phyloP scores from a whole-genome alignment of 202 grass and related monocot genomes.

The Saccharum hybrid region DNA sequence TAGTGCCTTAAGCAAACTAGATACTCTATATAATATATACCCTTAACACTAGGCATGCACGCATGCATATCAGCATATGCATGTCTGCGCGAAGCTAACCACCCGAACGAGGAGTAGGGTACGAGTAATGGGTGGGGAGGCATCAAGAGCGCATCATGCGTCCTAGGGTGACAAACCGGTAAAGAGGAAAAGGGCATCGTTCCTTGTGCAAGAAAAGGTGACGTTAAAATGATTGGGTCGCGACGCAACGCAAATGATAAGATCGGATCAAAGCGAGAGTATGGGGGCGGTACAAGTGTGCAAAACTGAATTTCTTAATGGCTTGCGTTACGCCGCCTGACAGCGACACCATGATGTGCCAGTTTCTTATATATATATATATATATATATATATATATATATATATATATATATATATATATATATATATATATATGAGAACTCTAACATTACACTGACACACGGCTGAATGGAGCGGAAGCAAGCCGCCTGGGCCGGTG shows the following conservation, averaged over 20 bases:
- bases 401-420: too few relatives aligned
- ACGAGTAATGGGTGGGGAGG: slow-evolving; percentile 4
- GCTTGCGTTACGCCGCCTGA: slow-evolving; percentile 63
- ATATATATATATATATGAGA: neutral
- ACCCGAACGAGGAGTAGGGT: neutral
- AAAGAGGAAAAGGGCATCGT: slow-evolving; percentile 47
- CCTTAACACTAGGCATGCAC: neutral
- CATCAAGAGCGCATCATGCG: slow-evolving; percentile 36
- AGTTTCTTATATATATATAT: too few relatives aligned
- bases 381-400: too few relatives aligned
- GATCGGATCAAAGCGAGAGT: slow-evolving; percentile 39
- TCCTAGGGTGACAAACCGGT: slow-evolving; percentile 54
- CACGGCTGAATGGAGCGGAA: slow-evolving; percentile 33
- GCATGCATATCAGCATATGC: neutral
- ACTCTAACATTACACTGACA: neutral
- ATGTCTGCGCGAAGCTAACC: slow-evolving; percentile 38
- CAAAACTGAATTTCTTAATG: slow-evolving; percentile 49
- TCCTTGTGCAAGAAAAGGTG: slow-evolving; percentile 51
- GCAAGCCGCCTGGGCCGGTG: neutral
- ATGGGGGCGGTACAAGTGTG: slow-evolving; percentile 25
- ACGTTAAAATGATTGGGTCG: slow-evolving; percentile 61
- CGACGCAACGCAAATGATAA: slow-evolving; percentile 56
- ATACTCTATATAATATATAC: neutral
- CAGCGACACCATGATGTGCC: slow-evolving; percentile 62
- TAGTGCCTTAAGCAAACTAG: neutral